Base-by-base conservation (phyloP, 768 basidiomycete genomes). In the Epithele typhae region DNA sequence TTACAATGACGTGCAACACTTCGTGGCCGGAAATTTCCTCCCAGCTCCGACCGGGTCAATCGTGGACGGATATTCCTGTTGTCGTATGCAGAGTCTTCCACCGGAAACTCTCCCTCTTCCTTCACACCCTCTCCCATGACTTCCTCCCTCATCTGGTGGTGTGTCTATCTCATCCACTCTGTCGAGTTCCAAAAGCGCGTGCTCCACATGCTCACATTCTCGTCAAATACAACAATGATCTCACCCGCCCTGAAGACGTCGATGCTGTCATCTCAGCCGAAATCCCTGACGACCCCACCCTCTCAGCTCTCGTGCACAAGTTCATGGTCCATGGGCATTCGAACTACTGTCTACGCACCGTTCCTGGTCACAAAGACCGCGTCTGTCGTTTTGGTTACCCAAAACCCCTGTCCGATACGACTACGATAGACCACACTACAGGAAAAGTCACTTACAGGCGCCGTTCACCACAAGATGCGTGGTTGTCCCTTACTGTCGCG, bases 121-220 rank as follows among this genome's bases (percentile, higher is more conserved):
- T 64, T 0, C n/a, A 57, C 2, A 22, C 60, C 1, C 49, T 72
- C 0, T 53, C 57, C 24, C 57, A 51, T 1, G 66, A 66, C 55
- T 69, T 67, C 18, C 33, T 44, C 12, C 63, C 74, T 4, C 57
- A 69, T 18, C 54, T 48, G 7, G 52, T 72, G 21, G 68, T 74
- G 51, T n/a, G n/a, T n/a, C n/a, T n/a, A n/a, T n/a, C n/a, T n/a
- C n/a, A n/a, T n/a, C n/a, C n/a, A n/a, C n/a, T n/a, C n/a, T n/a
- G n/a, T n/a, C n/a, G n/a, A n/a, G 73, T 73, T 44, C 70, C 72
- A 38, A 73, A 73, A 43, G 58, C 64, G 0, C 68, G 72, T 0
- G 51, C 73, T 0, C 71, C 71, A 0, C 71, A 75, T 52, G 62
- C 63, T 0, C 72, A 74, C 46, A 68, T 72, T 36, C 52, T 75